Base-by-base conservation (phyloP, 345 rosid species). In the Trapa incisa region DNA sequence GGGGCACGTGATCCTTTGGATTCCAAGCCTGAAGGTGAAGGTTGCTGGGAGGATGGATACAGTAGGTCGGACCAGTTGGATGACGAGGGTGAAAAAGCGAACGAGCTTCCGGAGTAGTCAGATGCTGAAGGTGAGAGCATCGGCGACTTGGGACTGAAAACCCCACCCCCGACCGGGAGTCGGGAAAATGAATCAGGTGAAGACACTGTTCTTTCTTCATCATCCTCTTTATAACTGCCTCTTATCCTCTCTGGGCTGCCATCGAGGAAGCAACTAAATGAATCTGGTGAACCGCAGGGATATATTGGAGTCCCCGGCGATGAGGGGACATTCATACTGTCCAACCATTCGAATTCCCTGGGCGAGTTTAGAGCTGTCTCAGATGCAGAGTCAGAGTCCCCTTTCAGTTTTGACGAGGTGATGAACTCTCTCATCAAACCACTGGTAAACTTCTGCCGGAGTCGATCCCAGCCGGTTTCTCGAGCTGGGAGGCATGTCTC, bases 401-500 rank as follows among this genome's bases (percentile, higher is more conserved):
- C 63, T 37, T 72, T 76, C 76, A 69, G 58, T 66, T 75, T 86
- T 43, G 85, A 70, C 38, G 88, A 80, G 4, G 73, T 62, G 15
- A 87, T 57, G 79, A 79, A 76, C 70, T 83, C 89, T 72, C 77
- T 84, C 77, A 87, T 76, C 33, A 74, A 53, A 14, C 89, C 89
- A 64, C 45, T 72, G 9, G 85, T 84, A 78, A 87, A 81, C 82
- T 85, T 87, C 74, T 75, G 81, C 64, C 89, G 79, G 45, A 87
- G 79, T 74, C 80, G 81, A 61, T 83, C 77, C 92, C 92, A 87
- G 35, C 86, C 89, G 56, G 68, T 78, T 72, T 87, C 86, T 71
- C 89, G 78, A 2, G 89, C 79, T 14, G 89, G 87, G 22, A 84
- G 86, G 76, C 87, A 73, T n/a, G 89, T 87, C 78, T 84, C 92